These are phyloP conservation scores for Macrophomina tecta DNA, from an alignment of 2,329 filamentous ascomycete species.

Conservation along the genomic window DNA sequence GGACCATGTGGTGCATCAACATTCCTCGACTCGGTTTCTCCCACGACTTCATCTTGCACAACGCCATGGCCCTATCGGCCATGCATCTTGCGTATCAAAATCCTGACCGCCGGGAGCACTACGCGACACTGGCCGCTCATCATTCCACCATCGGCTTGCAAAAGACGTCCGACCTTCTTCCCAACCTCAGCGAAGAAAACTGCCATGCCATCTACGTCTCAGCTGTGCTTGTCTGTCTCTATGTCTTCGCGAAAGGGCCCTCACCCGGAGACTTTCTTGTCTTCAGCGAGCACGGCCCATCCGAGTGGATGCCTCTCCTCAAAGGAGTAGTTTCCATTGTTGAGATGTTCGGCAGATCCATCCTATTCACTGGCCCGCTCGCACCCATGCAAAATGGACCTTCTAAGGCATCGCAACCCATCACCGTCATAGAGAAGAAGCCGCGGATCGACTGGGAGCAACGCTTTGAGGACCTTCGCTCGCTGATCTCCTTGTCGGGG, in stretches of 20 bases:
- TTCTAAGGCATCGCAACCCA: background rate
- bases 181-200: background rate
- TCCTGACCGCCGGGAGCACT: background rate
- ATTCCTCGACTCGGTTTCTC: conserved; percentile 9
- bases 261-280: conserved; percentile 3
- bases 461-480: background rate
- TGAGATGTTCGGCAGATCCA: background rate
- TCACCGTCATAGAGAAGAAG: background rate
- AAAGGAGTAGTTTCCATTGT: conserved; percentile 16
- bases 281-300: background rate
- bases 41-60: background rate
- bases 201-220: conserved; percentile 19
- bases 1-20: conserved; percentile 3
- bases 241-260: conserved; percentile 14
- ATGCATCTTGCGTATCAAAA: background rate
- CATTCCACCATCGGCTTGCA: conserved; percentile 18
- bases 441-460: background rate
- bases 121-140: background rate
- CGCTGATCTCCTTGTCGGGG: background rate
- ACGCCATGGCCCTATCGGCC: conserved; percentile 3
- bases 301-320: conserved; percentile 19
- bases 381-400: background rate
- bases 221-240: conserved; percentile 1
- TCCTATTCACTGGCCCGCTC: background rate
- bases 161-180: background rate